phyloP scores from a whole-genome alignment of 257 asterid genomes.

The Oldenlandia corymbosa region DNA sequence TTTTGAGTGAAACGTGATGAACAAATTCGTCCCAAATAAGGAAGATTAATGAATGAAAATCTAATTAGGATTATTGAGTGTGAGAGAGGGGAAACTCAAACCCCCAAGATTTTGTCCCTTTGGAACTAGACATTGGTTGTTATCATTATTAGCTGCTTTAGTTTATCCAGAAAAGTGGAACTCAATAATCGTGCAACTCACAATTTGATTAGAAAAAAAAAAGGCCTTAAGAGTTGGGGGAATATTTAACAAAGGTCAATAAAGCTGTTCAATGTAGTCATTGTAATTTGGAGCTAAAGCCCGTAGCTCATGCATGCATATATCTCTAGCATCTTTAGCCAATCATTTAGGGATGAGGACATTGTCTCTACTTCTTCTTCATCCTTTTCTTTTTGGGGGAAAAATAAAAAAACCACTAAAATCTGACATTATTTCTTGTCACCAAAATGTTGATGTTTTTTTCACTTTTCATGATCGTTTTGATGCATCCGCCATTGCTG shows the following conservation, averaged over 20 bases:
- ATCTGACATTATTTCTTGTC: too few relatives aligned
- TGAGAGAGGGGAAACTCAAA: conserved; percentile 6
- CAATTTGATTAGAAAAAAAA: not conserved
- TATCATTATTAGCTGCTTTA: too few relatives aligned
- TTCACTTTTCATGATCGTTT: too few relatives aligned
- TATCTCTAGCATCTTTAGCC: conserved; percentile 9
- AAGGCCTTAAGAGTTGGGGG: not conserved
- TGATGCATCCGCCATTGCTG: too few relatives aligned
- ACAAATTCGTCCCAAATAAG: not conserved
- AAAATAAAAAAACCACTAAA: too few relatives aligned
- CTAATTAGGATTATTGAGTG: too few relatives aligned
- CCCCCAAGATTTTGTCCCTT: conserved; percentile 23
- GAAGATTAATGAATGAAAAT: not conserved
- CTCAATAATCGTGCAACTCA: conserved; percentile 20
- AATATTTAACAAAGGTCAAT: conserved; percentile 22
- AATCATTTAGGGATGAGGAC: not conserved
- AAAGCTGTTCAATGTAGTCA: not conserved
- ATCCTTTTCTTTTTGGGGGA: not conserved
- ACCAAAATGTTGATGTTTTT: too few relatives aligned
- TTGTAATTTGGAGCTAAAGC: not conserved
- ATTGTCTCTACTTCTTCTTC: too few relatives aligned
- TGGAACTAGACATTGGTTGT: conserved; percentile 23
- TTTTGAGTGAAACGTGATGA: conserved; percentile 5
- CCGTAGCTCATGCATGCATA: conserved; percentile 13
- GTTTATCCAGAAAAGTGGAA: too few relatives aligned